Conservation (phyloP, 352 stramenopile species). For the Phytophthora agathidicida region DNA sequence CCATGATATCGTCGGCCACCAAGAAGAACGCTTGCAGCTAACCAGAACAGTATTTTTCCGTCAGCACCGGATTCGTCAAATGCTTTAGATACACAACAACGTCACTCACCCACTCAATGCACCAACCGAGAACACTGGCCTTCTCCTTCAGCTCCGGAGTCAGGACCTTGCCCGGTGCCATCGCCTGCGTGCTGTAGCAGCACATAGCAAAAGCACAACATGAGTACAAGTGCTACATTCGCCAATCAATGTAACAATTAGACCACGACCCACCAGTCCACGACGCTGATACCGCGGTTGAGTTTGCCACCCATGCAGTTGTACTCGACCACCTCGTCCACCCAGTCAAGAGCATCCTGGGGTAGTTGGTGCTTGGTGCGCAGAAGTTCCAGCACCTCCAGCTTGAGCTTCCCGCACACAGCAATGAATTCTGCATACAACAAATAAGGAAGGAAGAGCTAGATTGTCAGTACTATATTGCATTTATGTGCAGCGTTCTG, state of each 20-base stretch:
- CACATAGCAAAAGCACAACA: neutral
- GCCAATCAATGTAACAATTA: neutral
- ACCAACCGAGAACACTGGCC: slow-evolving; percentile 97
- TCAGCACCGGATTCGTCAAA: neutral
- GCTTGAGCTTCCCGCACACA: slow-evolving; percentile 75
- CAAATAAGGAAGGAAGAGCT: neutral
- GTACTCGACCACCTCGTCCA: slow-evolving; percentile 92
- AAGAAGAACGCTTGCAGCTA: slow-evolving; percentile 99
- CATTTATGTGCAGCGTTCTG: neutral
- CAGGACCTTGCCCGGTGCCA: slow-evolving; percentile 52
- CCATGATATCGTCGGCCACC: slow-evolving; percentile 99
- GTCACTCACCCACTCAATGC: slow-evolving; percentile 94
- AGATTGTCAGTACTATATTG: slow-evolving; percentile 5
- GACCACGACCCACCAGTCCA: slow-evolving; percentile 72
- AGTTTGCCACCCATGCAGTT: slow-evolving; percentile 98
- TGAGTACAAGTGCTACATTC: neutral
- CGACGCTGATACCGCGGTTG: slow-evolving; percentile 97
- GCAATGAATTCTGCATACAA: slow-evolving; percentile 76
- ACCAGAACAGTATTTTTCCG: slow-evolving; percentile 5
- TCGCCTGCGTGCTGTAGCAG: slow-evolving; percentile 57
- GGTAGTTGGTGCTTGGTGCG: slow-evolving; percentile 70
- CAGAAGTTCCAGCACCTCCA: slow-evolving; percentile 76
- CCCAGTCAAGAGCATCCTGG: slow-evolving; percentile 80
- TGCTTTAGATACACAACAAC: neutral
- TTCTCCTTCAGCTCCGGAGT: slow-evolving; percentile 77